These are phyloP conservation scores for Gleditsia sinensis DNA, from an alignment of 306 rosid species.

Conservation along the genomic window DNA sequence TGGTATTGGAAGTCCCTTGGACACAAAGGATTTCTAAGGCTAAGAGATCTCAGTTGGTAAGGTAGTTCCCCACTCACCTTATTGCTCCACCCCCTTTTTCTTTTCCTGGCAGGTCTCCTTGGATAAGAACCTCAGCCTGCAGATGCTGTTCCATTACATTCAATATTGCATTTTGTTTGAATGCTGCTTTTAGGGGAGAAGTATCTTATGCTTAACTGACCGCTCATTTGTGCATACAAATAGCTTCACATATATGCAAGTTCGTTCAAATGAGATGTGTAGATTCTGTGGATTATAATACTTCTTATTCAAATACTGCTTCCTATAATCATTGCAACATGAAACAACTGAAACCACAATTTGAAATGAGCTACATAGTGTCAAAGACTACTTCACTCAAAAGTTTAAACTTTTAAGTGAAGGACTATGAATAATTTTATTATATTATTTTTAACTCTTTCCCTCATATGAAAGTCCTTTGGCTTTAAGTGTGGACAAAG, in stretches of 20 bases:
- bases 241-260: slow-evolving; percentile 6
- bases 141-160: slow-evolving; percentile 4
- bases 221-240: slow-evolving; percentile 1
- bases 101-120: not conserved
- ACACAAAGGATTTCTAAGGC: not conserved
- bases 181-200: slow-evolving; percentile 22
- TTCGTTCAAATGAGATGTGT: not conserved
- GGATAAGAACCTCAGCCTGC: not conserved
- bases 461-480: too few relatives aligned
- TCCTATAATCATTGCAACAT: not conserved
- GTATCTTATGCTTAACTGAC: slow-evolving; percentile 13
- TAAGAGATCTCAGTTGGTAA: not conserved
- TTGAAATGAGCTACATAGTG: not conserved
- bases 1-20: not conserved
- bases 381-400: too few relatives aligned
- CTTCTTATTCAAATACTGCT: slow-evolving; percentile 6
- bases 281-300: not conserved
- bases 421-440: too few relatives aligned
- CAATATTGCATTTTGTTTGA: slow-evolving; percentile 17
- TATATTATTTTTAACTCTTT: too few relatives aligned
- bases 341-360: slow-evolving; percentile 6
- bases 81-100: slow-evolving; percentile 18
- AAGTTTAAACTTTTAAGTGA: too few relatives aligned
- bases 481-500: too few relatives aligned
- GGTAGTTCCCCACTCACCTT: not conserved